Base-by-base conservation (phyloP, 495 filamentous ascomycete species). In the Zalerion maritima region DNA sequence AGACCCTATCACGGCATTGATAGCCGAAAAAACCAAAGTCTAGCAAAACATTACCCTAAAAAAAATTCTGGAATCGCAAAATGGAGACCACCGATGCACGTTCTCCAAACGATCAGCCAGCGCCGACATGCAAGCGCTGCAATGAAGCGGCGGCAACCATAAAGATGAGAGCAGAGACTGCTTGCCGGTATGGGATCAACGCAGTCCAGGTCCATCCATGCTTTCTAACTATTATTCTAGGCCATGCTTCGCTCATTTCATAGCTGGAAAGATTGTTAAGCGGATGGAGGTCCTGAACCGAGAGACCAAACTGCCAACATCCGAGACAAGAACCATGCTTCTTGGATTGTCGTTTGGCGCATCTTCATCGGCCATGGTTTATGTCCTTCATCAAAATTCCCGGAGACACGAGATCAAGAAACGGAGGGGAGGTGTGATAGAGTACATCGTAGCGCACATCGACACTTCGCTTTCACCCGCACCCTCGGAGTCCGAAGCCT, bases 281-380 rank as follows among this genome's bases (percentile, higher is more conserved):
- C 79, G 81, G 22, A 78, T 87, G 60, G 78, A 81, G 43, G 40
- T 50, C 16, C 49, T 62, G 4, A 52, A 50, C 42, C 50, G 52
- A 7, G 54, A 59, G 34, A 52, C 47, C 14, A 40, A 59, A 55
- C 24, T 78, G 73, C 50, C 62, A 50, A 43, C 47, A 57, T 40
- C 27, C 43, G 38, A 42, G 49, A 38, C 36, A 52, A 35, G 26
- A 40, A 43, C 31, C 52, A 38, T 39, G 47, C 26, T 94, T 2
- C 53, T 96, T 9, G 81, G 83, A 1, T 42, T 94, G 3, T 94
- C 85, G 1, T 73, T 83, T 37, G 89, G 91, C 0, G 60, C 80
- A 2, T 89, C 78, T 6, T 94, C 87, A 0, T 64, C 74, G n/a
- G 62, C 69, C 5, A 57, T 97, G 14, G 52, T 96, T 17, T 68